phyloP scores from a whole-genome alignment of 345 rosid species.

The Brassica juncea region DNA sequence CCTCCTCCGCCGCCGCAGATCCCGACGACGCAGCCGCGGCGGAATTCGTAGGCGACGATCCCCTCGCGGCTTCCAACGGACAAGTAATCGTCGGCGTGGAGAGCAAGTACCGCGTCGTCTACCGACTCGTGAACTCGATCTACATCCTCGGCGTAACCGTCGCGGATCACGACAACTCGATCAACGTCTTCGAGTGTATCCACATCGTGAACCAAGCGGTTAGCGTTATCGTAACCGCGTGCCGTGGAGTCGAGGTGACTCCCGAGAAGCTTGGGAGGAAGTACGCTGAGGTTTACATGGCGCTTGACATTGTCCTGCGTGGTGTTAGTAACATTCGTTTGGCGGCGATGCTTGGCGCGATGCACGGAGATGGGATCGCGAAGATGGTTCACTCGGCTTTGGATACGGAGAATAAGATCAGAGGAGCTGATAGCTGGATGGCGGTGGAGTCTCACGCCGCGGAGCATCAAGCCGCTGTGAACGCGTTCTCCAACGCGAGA shows the following conservation, averaged over 20 bases:
- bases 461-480: constrained; percentile 68
- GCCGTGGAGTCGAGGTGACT: constrained; percentile 99
- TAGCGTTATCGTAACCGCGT: constrained; percentile 89
- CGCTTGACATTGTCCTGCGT: constrained; percentile 87
- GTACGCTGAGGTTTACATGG: constrained; percentile 98
- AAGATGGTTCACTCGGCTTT: constrained; percentile 96
- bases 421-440: constrained; percentile 89
- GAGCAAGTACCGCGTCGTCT: constrained; percentile 91
- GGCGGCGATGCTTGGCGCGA: constrained; percentile 88
- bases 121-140: constrained; percentile 90
- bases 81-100: constrained; percentile 97
- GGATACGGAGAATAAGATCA: constrained; percentile 85
- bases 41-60: constrained; percentile 86
- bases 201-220: constrained; percentile 96
- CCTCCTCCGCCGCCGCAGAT: constrained; percentile 41
- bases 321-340: constrained; percentile 89
- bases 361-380: constrained; percentile 97
- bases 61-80: constrained; percentile 92
- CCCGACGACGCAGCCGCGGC: constrained; percentile 47
- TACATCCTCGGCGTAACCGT: constrained; percentile 86
- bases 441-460: constrained; percentile 56
- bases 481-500: constrained; percentile 57
- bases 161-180: constrained; percentile 83
- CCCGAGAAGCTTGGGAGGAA: constrained; percentile 89
- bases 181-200: constrained; percentile 95